Evolutionary conservation across 2,329 filamentous ascomycete genomes (phyloP), one percentile per base, ranked within the genome.

Genomic region (Rhynchosporium graminicola): DNA sequence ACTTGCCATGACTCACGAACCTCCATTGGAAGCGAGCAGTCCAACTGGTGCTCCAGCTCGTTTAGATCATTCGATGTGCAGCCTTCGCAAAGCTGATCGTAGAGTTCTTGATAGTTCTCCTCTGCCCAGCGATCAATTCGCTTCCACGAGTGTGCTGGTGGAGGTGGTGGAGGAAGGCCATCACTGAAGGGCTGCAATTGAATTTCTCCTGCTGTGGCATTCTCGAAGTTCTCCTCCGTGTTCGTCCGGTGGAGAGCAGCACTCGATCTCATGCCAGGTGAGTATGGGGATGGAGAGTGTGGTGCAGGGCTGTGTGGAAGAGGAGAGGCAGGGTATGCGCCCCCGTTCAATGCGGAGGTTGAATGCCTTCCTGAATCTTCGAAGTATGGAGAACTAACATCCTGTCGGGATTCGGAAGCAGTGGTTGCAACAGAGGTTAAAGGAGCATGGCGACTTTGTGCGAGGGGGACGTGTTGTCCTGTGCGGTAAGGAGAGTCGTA

Each of bases 171-270:
- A 2, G 95, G 93, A 29, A 92, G 83, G 61, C 95, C 95, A 69
- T 97, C 93, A 72, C 89, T 87, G 78, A 99, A 99, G 65, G 90
- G 90, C 78, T 97, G 95, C 91, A 99, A 95, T 70, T 90, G 94
- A 66, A 99, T 97, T 76, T 97, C 94, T 68, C 91, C 90, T 4
- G 79, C 86, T 79, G 78, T 87, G 69, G 87, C 84, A 63, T 86
- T 86, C 74, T 95, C 90, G 70, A 90, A 87, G 54, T 85, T 84
- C 63, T 87, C 84, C 63, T 80, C 80, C 68, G 86, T 85, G 65
- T 82, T 86, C 42, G 85, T 82, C 71, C 86, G 82, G 70, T 84
- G 77, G 66, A 84, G 83, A 69, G 89, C 90, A 57, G 87, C 82
- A 62, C 89, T 80, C n/a, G 91, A 94, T 70, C 93, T 85, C 82